phyloP scores from a whole-genome alignment of 2,329 filamentous ascomycete genomes.

The Amauroascus niger region DNA sequence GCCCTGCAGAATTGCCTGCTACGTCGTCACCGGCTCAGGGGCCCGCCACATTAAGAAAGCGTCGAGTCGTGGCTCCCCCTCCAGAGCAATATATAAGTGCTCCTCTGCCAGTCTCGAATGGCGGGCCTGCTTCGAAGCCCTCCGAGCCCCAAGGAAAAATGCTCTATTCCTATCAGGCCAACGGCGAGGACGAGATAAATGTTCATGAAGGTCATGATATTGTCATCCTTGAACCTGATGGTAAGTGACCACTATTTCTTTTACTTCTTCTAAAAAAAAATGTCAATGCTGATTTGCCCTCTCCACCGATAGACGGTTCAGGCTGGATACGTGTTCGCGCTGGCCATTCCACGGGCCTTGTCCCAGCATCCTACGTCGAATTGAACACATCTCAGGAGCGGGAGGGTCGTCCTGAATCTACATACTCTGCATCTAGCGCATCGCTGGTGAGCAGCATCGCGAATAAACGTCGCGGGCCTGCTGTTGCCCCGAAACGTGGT shows the following conservation, averaged over 20 bases:
- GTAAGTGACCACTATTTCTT: slow-evolving; percentile 41
- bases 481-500: slow-evolving; percentile 78
- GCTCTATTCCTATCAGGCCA: slow-evolving; percentile 78
- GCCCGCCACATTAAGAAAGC: slow-evolving; percentile 44
- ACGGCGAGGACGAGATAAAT: slow-evolving; percentile 68
- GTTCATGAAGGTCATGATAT: slow-evolving; percentile 73
- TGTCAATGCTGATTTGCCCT: background rate
- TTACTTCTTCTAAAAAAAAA: background rate
- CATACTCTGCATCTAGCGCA: slow-evolving; percentile 66
- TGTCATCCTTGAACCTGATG: slow-evolving; percentile 71
- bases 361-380: slow-evolving; percentile 80
- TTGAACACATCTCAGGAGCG: slow-evolving; percentile 37
- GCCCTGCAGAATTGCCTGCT: slow-evolving; percentile 35
- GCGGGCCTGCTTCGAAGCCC: slow-evolving; percentile 18
- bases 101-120: slow-evolving; percentile 38
- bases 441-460: slow-evolving; percentile 50
- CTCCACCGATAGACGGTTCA: slow-evolving; percentile 58
- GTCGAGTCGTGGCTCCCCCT: slow-evolving; percentile 77
- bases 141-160: slow-evolving; percentile 67
- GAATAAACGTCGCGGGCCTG: slow-evolving; percentile 77
- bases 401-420: slow-evolving; percentile 55
- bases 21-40: slow-evolving; percentile 29
- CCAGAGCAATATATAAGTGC: slow-evolving; percentile 69
- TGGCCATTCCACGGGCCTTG: slow-evolving; percentile 65
- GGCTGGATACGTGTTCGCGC: slow-evolving; percentile 83